Evolutionary conservation across 805 yeast genomes (phyloP), one percentile per base, ranked within the genome.

Genomic region (Suhomyces faveliae): DNA sequence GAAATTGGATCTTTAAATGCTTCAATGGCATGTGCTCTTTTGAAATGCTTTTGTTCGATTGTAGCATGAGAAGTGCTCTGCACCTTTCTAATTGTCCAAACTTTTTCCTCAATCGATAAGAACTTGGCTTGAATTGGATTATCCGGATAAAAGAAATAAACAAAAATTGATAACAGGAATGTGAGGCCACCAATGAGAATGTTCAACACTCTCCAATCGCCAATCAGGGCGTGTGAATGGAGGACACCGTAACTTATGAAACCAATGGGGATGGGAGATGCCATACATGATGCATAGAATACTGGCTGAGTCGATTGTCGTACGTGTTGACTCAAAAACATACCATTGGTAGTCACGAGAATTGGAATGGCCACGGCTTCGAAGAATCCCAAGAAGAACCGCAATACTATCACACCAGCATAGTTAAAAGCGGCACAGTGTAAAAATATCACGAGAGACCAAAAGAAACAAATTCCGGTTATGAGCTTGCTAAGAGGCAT

Each of bases 151-250:
- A 70, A 43, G 49, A 70, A 68, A 44, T 62, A 61, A 12, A 55
- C 45, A 2, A 52, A 12, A 1, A 50, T 47, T 1, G 59, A 19
- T 42, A 53, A 45, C 5, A 57, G 21, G 19, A 81, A 64, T 0
- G 87, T 79, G 35, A 79, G 59, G 11, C 80, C 76, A 42, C 87
- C 89, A 46, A 78, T 71, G 43, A 81, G 76, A 27, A 83, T 74
- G 62, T 74, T 77, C 47, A 81, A 74, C 13, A 83, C 58, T 54
- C 78, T 76, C 86, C 87, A 84, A 10, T 66, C 64, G 1, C 59
- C 59, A 10, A 70, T 47, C 10, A 43, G 4, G 11, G 56, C 43
- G 10, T 50, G 41, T 4, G 63, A 59, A 50, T 62, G 62, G 27
- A 67, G 54, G 8, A 69, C 57, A 35, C 76, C 77, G 49, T 68